Percentiles rank a stretch among this genome's conserved stretches.
phyloP scores from a whole-genome alignment of 2,329 filamentous ascomycete genomes.

The Fusarium cyanostomum region DNA sequence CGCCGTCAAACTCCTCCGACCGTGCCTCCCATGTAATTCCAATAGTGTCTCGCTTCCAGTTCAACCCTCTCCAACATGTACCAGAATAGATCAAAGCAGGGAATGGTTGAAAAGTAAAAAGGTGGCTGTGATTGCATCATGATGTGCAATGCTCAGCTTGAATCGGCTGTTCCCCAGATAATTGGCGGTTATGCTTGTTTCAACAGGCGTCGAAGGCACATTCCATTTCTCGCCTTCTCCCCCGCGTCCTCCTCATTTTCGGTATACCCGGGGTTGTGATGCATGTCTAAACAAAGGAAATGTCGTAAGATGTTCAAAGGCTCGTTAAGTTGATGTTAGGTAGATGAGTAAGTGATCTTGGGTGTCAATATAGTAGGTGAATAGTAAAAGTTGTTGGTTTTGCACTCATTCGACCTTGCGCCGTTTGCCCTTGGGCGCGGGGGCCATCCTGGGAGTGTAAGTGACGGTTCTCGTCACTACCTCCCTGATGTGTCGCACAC shows the following conservation, averaged over 20 bases:
- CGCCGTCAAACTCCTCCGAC: constrained; percentile 43
- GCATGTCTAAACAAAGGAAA: constrained; percentile 43
- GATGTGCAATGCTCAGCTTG: not conserved
- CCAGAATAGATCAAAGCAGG: constrained; percentile 24
- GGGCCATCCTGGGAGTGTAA: constrained; percentile 86
- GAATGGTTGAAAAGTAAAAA: constrained; percentile 30
- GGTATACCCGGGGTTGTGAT: constrained; percentile 27
- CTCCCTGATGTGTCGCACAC: constrained; percentile 79
- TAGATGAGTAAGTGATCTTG: constrained; percentile 8
- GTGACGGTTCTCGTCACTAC: constrained; percentile 95
- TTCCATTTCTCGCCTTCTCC: constrained; percentile 25
- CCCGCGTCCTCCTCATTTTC: constrained; percentile 33
- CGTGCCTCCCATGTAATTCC: constrained; percentile 34
- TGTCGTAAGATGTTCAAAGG: constrained; percentile 35
- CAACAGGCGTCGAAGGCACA: constrained; percentile 23
- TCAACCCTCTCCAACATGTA: constrained; percentile 31
- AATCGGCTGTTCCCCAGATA: not conserved
- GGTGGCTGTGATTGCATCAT: constrained; percentile 6
- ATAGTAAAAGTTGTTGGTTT: not conserved
- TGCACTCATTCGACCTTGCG: constrained; percentile 70
- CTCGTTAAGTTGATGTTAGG: constrained; percentile 30
- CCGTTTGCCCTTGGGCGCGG: constrained; percentile 91
- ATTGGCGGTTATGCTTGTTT: not conserved
- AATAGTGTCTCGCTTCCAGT: constrained; percentile 29
- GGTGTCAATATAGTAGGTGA: constrained; percentile 12